These are phyloP conservation scores for Immersiella caudata DNA, from an alignment of 495 filamentous ascomycete species.

Conservation along the genomic window DNA sequence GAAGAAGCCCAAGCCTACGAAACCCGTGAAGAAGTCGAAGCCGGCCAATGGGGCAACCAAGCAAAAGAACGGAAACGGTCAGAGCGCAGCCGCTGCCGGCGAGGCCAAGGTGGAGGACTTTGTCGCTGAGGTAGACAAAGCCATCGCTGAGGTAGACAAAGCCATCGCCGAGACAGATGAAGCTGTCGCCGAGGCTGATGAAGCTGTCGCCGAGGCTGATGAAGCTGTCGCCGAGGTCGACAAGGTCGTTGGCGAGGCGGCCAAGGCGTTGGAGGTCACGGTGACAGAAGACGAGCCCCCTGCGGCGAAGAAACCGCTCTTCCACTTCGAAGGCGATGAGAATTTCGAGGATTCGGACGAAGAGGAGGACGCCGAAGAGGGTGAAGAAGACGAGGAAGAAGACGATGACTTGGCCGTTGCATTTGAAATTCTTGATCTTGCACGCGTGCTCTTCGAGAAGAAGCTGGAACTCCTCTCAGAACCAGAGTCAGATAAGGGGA, in stretches of 20 bases:
- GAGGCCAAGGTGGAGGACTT: constrained; percentile 55
- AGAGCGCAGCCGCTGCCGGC: constrained; percentile 13
- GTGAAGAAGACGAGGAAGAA: constrained; percentile 65
- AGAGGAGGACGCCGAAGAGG: constrained; percentile 47
- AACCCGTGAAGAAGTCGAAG: constrained; percentile 43
- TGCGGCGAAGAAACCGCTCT: constrained; percentile 66
- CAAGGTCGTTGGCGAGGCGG: constrained; percentile 38
- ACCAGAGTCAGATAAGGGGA: constrained; percentile 49
- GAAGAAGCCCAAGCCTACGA: constrained; percentile 52
- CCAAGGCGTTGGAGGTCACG: constrained; percentile 46
- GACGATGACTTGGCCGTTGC: constrained; percentile 90
- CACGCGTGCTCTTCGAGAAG: constrained; percentile 74
- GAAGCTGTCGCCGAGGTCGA: background rate
- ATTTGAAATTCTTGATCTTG: constrained; percentile 89
- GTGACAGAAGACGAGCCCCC: constrained; percentile 44
- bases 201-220: constrained; percentile 37
- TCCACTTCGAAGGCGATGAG: constrained; percentile 93
- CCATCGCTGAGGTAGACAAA: constrained; percentile 20
- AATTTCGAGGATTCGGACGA: constrained; percentile 85
- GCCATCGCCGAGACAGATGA: too few species aligned
- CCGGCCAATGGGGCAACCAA: constrained; percentile 26
- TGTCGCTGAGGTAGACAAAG: constrained; percentile 45
- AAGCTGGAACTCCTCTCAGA: constrained; percentile 47
- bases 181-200: background rate
- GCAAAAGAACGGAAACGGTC: constrained; percentile 39